Base-by-base conservation (phyloP, 176 grass and related monocot genomes). In the Rhynchospora tenuis region DNA sequence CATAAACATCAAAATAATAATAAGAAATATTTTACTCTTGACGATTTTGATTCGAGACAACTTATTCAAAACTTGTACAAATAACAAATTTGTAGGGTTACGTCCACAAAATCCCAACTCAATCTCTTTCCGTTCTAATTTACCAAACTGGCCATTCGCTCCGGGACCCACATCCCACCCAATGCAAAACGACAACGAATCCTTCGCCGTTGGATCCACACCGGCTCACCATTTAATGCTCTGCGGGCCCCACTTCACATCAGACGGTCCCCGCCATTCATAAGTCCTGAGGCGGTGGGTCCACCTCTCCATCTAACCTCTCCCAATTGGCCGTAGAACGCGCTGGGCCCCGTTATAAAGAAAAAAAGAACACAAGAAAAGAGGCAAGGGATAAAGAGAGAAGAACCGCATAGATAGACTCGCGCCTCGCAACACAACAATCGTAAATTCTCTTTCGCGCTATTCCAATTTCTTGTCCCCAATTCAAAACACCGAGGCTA, bases 171-270 rank as follows among this genome's bases (percentile, higher is more conserved):
- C n/a, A 38, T 0, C 87, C 64, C 81, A 90, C 74, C 80, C 48
- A 22, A 9, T 10, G 48, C 1, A 15, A 91, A 86, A 73, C 87
- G 92, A 92, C 90, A 92, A 26, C 20, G 6, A 73, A 61, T 26
- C 68, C 74, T 51, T 44, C 75, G 65, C 89, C 87, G 85, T 85
- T 88, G 87, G 92, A 89, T 93, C 80, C 68, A 88, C 79, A 76
- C 17, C 24, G 80, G 80, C 67, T 68, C 83, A 45, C 62, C 44
- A 85, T 77, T 88, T 78, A 86, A 93, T 86, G 83, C 73, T 64
- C 0, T 6, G 80, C 54, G 83, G 88, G 88, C 4, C 88, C 91
- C 23, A 1, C 13, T 71, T 88, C 79, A 93, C 87, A 79, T 91
- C 84, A 86, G 79, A 85, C 79, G 9, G 90, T 89, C 87, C 89